Base-by-base conservation (phyloP, 176 grass and related monocot species). In the Poa pratensis region DNA sequence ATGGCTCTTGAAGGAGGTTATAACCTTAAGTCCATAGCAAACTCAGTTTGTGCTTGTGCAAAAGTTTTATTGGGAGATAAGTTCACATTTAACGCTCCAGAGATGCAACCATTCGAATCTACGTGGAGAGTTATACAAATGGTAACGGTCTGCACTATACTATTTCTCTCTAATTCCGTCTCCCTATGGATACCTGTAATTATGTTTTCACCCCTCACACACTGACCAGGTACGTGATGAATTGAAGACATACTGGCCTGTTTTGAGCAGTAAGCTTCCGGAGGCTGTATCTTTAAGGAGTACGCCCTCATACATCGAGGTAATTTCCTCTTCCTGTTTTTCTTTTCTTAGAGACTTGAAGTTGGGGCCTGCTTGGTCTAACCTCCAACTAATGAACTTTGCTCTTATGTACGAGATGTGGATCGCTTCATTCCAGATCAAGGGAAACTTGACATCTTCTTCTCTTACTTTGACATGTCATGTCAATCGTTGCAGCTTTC, bases 1-100 rank as follows among this genome's bases (percentile, higher is more conserved):
- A 90, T 98, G 96, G 87, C 87, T 28, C 90, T 98, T 55, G 96
- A 98, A 91, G 96, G 93, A 77, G 96, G 96, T 69, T 98, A 98
- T 83, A 98, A 95, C 88, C 89, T 98, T 52, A 94, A 49, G 20
- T 98, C 93, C 61, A 95, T 92, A 84, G 89, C 93, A 79, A 90
- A 98, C 84, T 98, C 96, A 73, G 91, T 95, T 89, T 83, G 75
- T 87, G 88, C 91, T 86, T 98, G 96, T 73, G 91, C 86, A 32
- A 86, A 89, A 58, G 88, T 95, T 85, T 85, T 98, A 32, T 94
- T 98, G 80, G 89, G 94, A 86, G 96, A 95, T 60, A 61, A 90
- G 22, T 83, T 86, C 71, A 80, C 80, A 69, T 73, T 61, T 83
- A 82, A 64, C 57, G 54, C 90, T 74, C 69, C 78, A 53, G 61